Percentiles rank a stretch among this genome's conserved stretches.
Conservation (phyloP, 169 alveolate genomes). For the Cryptosporidium xiaoi region DNA sequence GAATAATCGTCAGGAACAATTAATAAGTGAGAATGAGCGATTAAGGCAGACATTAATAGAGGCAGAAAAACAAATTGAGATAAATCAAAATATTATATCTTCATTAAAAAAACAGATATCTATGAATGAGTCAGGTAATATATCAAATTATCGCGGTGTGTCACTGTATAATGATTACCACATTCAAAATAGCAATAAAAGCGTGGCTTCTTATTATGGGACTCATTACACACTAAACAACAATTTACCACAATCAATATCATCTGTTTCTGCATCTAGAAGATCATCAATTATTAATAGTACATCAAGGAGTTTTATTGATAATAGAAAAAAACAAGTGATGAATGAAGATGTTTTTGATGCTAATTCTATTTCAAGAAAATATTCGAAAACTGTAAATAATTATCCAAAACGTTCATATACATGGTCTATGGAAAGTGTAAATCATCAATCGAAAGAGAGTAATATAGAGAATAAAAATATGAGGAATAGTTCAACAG, state of each 20-base stretch:
- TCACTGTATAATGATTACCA: background rate
- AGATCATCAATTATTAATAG: background rate
- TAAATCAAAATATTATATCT: constrained; percentile 45
- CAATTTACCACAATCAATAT: constrained; percentile 26
- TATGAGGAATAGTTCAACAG: background rate
- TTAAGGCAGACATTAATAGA: constrained; percentile 47
- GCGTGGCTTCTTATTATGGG: background rate
- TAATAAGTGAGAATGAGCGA: constrained; percentile 56
- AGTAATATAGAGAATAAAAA: background rate
- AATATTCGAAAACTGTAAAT: constrained; percentile 49
- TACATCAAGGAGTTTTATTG: background rate
- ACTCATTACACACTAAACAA: constrained; percentile 36
- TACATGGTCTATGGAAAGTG: constrained; percentile 62
- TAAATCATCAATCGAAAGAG: constrained; percentile 33
- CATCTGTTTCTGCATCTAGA: constrained; percentile 62
- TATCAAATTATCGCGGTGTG: background rate
- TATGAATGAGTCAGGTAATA: constrained; percentile 17
- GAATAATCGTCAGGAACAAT: constrained; percentile 45
- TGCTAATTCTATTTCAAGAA: constrained; percentile 11
- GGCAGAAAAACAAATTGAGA: constrained; percentile 69
- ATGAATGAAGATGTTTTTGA: constrained; percentile 37
- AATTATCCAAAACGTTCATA: constrained; percentile 48
- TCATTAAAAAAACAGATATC: constrained; percentile 55
- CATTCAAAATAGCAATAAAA: background rate
- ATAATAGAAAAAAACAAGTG: background rate